Conservation (phyloP, 2,329 filamentous ascomycete species). For the Chrysoporthe austroafricana region DNA sequence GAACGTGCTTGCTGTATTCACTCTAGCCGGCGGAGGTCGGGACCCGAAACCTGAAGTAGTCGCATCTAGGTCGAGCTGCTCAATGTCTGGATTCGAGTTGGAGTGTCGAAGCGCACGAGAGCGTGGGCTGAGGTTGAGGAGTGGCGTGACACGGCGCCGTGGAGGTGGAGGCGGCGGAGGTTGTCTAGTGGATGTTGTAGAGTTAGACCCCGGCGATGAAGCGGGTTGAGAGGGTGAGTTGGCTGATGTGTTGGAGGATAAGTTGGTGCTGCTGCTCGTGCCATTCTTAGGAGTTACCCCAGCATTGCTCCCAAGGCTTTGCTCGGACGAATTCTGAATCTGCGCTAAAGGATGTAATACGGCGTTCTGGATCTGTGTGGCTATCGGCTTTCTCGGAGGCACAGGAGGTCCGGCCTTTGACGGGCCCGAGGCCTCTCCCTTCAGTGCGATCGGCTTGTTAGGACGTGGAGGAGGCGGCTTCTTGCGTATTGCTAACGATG, state of each 20-base stretch:
- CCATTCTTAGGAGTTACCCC: slow-evolving; percentile 22
- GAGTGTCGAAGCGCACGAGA: slow-evolving; percentile 38
- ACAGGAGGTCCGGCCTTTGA: slow-evolving; percentile 37
- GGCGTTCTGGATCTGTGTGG: slow-evolving; percentile 31
- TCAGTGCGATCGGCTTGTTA: slow-evolving; percentile 59
- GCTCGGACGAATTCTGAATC: slow-evolving; percentile 46
- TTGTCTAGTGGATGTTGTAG: slow-evolving; percentile 26
- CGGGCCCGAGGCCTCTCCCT: slow-evolving; percentile 46
- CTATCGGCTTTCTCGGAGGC: slow-evolving; percentile 40
- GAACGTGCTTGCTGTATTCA: slow-evolving; percentile 25
- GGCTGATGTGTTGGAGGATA: slow-evolving; percentile 27
- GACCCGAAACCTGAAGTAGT: slow-evolving; percentile 33
- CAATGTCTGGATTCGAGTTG: slow-evolving; percentile 41
- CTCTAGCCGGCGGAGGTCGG: slow-evolving; percentile 16
- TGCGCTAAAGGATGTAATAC: slow-evolving; percentile 45
- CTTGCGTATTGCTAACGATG: slow-evolving; percentile 34
- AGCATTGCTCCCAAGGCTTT: slow-evolving; percentile 34
- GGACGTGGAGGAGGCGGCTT: slow-evolving; percentile 57
- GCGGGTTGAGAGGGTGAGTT: slow-evolving; percentile 14
- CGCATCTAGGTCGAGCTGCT: slow-evolving; percentile 41
- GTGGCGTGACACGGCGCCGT: slow-evolving; percentile 48
- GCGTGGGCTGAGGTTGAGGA: slow-evolving; percentile 40
- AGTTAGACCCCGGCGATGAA: slow-evolving; percentile 16
- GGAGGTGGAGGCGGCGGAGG: slow-evolving; percentile 52
- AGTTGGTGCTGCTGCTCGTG: slow-evolving; percentile 27